Evolutionary conservation across 192 early-diverging fungal genomes (phyloP).

Genomic region (Phycomyces nitens): DNA sequence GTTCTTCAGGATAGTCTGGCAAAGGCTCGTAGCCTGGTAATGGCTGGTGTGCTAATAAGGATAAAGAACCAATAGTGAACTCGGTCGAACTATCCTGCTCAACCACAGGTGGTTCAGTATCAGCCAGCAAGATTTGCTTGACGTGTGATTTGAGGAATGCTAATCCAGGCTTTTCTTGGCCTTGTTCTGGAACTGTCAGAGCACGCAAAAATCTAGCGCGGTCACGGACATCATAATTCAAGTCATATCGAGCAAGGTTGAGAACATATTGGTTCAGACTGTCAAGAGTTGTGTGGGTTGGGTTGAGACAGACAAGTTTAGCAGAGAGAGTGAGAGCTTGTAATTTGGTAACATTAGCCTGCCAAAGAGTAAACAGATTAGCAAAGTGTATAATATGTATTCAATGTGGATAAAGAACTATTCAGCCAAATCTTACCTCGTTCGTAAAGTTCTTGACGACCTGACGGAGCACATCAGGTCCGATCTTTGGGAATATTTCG

Average conservation of each 20-base stretch:
- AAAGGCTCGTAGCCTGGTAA: conserved; percentile 73
- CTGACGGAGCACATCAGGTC: conserved; percentile 79
- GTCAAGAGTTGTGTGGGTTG: conserved; percentile 38
- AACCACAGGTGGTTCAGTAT: conserved; percentile 49
- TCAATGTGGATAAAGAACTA: no score
- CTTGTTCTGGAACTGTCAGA: conserved; percentile 17
- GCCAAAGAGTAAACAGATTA: conserved; percentile 10
- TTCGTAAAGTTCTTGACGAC: conserved; percentile 58
- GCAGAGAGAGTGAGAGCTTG: conserved; percentile 80
- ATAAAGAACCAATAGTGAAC: conserved; percentile 64
- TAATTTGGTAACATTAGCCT: conserved; percentile 70
- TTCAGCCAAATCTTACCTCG: conserved; percentile 45
- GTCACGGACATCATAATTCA: conserved; percentile 87
- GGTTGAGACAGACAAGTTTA: conserved; percentile 56
- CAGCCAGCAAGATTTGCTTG: conserved; percentile 55
- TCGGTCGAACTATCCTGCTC: conserved; percentile 43
- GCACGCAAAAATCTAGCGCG: conserved; percentile 72
- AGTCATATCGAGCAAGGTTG: conserved; percentile 87
- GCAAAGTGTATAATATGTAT: not conserved
- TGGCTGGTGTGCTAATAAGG: conserved; percentile 54
- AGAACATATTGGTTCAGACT: conserved; percentile 72
- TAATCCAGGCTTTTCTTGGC: conserved; percentile 17
- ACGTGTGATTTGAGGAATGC: conserved; percentile 46
- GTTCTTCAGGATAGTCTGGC: conserved; percentile 71
- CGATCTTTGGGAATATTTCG: conserved; percentile 55